Base-by-base conservation (phyloP, 441 rosid species). In the Cnidoscolus chayamansa region DNA sequence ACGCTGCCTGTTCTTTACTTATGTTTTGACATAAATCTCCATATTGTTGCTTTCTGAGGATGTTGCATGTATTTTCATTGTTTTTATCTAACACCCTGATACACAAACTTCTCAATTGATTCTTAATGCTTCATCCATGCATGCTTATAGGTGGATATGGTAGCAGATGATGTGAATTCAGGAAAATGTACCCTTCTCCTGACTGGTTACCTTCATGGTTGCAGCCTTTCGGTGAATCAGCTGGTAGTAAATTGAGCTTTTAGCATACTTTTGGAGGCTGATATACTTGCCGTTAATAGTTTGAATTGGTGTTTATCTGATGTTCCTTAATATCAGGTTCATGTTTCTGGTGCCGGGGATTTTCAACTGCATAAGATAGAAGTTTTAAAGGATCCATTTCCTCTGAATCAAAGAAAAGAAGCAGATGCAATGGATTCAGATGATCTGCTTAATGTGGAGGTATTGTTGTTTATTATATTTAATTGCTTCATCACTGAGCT, bases 311-410 rank as follows among this genome's bases (percentile, higher is more conserved):
- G 48, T 64, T 25, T 73, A 49, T 71, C 37, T 77, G 63, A 47
- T 64, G 55, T 74, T 74, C 57, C 47, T 78, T 51, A 60, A 45
- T 15, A 35, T 72, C 79, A 94, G 99, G 90, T 94, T 70, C 98
- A 94, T 67, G 84, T 94, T 66, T 83, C 98, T 78, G 96, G 96
- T 70, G 89, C 84, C n/a, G 99, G 99, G 56, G 98, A 94, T 82
- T 94, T 90, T 74, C 99, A 90, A 74, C 76, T 92, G 78, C 73
- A 84, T 68, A 89, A 89, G 84, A 78, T 94, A 79, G 98, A 94
- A 79, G 72, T 89, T 72, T 70, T 94, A 64, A 92, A 85, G 73
- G 99, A 94, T 78, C 98, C 93, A 19, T 78, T 71, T 80, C 97
- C 92, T 73, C 59, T 90, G 75, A 85, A 82, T 77, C 80, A 83